phyloP scores from a whole-genome alignment of 192 early-diverging fungal species.

The Backusella liffmaniae region DNA sequence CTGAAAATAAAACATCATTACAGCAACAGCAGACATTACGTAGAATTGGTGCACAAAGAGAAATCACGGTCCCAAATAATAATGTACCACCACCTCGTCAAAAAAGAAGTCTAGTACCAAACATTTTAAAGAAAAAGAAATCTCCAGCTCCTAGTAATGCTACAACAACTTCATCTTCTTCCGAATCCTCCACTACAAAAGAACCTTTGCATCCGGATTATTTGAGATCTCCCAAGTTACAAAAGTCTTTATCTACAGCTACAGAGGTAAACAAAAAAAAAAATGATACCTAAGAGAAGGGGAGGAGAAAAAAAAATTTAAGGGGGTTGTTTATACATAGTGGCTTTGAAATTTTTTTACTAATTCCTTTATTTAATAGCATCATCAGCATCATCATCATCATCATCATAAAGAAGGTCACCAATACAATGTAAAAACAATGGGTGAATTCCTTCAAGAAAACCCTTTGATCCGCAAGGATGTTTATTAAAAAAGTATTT shows the following conservation, averaged over 20 bases:
- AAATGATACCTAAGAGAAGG: neutral
- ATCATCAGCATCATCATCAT: neutral
- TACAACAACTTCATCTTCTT: neutral
- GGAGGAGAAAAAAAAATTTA: neutral
- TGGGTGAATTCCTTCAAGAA: constrained; percentile 5
- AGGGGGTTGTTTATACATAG: neutral
- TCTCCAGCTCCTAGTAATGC: neutral
- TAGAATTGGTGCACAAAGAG: constrained; percentile 2
- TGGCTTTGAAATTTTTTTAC: neutral
- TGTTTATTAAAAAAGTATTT: neutral
- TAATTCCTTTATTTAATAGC: neutral
- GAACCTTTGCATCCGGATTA: neutral
- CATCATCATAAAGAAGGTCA: neutral
- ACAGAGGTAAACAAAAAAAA: neutral
- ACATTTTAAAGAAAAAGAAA: neutral
- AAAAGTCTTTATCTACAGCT: neutral
- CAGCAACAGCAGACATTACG: neutral
- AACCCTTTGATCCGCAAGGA: constrained; percentile 15
- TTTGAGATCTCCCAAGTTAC: neutral
- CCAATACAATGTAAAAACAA: constrained; percentile 7
- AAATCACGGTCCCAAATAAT: neutral
- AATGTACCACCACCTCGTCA: neutral
- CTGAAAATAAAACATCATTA: neutral
- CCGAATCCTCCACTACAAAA: neutral
- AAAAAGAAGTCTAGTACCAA: neutral